Evolutionary conservation across 495 filamentous ascomycete species (phyloP).

Genomic region (Letharia columbiana): DNA sequence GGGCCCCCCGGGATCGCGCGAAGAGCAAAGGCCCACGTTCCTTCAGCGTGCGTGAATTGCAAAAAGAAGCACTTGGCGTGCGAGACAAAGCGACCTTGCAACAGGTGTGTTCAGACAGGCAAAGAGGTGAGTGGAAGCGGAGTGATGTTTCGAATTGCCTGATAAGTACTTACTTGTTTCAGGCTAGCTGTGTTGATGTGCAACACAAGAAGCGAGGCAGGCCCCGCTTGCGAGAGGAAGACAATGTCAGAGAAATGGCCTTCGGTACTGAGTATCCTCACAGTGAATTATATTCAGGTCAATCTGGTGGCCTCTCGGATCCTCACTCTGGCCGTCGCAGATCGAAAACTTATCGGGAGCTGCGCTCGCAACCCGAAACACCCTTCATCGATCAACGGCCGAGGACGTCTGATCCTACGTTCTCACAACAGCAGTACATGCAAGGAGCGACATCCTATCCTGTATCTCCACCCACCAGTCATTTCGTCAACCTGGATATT

Average conservation of each 20-base stretch:
- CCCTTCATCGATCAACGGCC: conserved; percentile 23
- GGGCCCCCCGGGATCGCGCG: conserved; percentile 39
- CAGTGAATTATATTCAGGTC: conserved; percentile 19
- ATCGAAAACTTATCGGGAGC: conserved; percentile 27
- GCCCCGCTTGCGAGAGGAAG: conserved; percentile 83
- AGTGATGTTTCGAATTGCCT: background rate
- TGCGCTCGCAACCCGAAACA: conserved; percentile 25
- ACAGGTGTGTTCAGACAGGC: conserved; percentile 52
- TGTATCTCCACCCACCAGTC: conserved; percentile 17
- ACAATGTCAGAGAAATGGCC: conserved; percentile 32
- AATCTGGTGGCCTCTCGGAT: conserved; percentile 17
- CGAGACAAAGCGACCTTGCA: conserved; percentile 57
- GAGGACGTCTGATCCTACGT: conserved; percentile 24
- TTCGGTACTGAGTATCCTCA: conserved; percentile 22
- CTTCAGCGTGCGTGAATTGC: conserved; percentile 94
- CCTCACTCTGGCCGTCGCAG: conserved; percentile 23
- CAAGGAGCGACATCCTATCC: conserved; percentile 16
- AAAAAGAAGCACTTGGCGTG: conserved; percentile 89
- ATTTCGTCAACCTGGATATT: conserved; percentile 20
- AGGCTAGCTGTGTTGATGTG: conserved; percentile 50
- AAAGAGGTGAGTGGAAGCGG: conserved; percentile 49
- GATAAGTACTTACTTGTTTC: conserved; percentile 13
- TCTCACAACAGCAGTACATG: conserved; percentile 18
- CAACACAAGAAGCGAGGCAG: conserved; percentile 94
- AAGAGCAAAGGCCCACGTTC: conserved; percentile 90